These are phyloP conservation scores for Beauveria scarabaeidicola DNA, from an alignment of 2,329 filamentous ascomycete species.

Conservation along the genomic window DNA sequence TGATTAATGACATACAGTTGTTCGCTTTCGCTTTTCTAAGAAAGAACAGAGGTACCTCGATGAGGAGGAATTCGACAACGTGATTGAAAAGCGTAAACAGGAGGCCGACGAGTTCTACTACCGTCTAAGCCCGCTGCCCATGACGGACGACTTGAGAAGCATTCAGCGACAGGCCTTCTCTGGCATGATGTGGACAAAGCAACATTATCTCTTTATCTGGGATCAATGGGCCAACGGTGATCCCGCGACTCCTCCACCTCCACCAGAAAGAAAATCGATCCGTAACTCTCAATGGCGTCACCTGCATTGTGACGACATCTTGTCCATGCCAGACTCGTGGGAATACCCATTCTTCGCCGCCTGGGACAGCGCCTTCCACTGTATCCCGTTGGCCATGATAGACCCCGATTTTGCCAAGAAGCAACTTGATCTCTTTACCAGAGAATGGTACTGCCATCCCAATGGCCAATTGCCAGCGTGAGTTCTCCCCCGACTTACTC, in stretches of 20 bases:
- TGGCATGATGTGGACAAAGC: constrained; percentile 98
- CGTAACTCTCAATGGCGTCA: constrained; percentile 91
- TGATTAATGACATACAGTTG: constrained; percentile 43
- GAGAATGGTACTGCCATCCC: constrained; percentile 98
- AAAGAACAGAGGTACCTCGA: constrained; percentile 72
- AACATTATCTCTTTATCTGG: constrained; percentile 95
- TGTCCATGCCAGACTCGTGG: constrained; percentile 98
- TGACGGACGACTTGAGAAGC: constrained; percentile 87
- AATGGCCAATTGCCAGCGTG: constrained; percentile 90
- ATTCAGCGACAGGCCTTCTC: constrained; percentile 91
- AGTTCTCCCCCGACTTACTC: constrained; percentile 19
- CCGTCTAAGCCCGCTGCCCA: constrained; percentile 83
- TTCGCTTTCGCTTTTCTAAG: constrained; percentile 80
- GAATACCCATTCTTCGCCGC: constrained; percentile 97
- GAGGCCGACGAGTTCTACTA: constrained; percentile 97
- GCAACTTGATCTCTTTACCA: constrained; percentile 88
- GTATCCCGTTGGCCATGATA: constrained; percentile 92
- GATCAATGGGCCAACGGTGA: constrained; percentile 97
- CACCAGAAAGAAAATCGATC: constrained; percentile 66
- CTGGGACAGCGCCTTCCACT: constrained; percentile 96
- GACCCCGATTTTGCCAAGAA: constrained; percentile 98
- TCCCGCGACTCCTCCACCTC: constrained; percentile 78
- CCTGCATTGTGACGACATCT: constrained; percentile 85
- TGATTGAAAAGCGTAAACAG: constrained; percentile 75
- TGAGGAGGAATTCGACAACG: constrained; percentile 85